phyloP scores from a whole-genome alignment of 225 moss, liverwort and hornwort species.

The Lunularia cruciata region DNA sequence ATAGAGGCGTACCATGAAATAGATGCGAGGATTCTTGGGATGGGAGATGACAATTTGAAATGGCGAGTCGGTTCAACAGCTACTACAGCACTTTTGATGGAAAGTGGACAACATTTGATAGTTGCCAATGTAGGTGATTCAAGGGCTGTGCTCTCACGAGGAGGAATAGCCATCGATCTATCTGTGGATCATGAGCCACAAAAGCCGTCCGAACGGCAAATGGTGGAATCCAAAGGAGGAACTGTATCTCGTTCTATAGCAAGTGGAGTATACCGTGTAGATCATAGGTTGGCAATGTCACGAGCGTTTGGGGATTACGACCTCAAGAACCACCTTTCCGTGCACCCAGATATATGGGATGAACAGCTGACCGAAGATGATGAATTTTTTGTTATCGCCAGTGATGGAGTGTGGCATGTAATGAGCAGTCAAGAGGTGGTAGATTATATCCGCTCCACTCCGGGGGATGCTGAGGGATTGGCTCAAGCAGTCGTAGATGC shows the following conservation, averaged over 20 bases:
- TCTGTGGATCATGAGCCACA: conserved; percentile 92
- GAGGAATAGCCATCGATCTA: conserved; percentile 63
- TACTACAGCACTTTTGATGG: conserved; percentile 72
- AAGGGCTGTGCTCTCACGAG: conserved; percentile 65
- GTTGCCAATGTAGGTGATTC: conserved; percentile 93
- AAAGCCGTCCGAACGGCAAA: conserved; percentile 71
- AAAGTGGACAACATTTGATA: conserved; percentile 59
- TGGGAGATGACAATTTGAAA: conserved; percentile 46
- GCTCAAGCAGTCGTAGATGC: conserved; percentile 33
- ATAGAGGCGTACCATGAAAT: conserved; percentile 58
- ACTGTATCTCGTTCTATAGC: conserved; percentile 30
- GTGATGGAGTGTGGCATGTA: conserved; percentile 54
- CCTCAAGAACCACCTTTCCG: conserved; percentile 43
- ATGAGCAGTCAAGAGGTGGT: conserved; percentile 47
- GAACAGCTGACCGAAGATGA: conserved; percentile 24
- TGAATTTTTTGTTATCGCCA: conserved; percentile 47
- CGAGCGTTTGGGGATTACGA: conserved; percentile 46
- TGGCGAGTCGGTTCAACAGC: conserved; percentile 61
- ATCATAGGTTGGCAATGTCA: conserved; percentile 43
- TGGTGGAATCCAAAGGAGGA: conserved; percentile 55
- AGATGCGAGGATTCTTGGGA: conserved; percentile 58
- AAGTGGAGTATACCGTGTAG: conserved; percentile 43
- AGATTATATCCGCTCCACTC: conserved; percentile 25
- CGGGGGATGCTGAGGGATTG: conserved; percentile 30
- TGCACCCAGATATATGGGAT: conserved; percentile 44